Evolutionary conservation across 1,139 yeast genomes (phyloP).

Genomic region (Geotrichum reessii): DNA sequence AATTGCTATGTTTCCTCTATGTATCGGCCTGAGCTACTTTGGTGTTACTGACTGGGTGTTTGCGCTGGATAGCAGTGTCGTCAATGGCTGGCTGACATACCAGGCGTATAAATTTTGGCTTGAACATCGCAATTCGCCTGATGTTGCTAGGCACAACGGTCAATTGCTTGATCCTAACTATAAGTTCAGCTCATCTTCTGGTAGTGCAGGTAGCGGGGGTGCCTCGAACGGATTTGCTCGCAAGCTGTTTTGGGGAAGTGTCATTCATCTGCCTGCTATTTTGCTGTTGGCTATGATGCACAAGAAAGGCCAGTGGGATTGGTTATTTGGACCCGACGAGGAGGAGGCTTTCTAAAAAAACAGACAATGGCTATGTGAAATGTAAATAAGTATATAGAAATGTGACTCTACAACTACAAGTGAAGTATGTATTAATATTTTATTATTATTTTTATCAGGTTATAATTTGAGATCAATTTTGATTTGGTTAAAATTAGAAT

Average conservation of each 20-base stretch:
- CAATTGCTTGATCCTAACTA: conserved; percentile 1
- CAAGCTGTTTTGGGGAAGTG: conserved; percentile 89
- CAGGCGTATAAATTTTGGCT: conserved; percentile 78
- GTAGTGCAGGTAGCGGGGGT: conserved; percentile 18
- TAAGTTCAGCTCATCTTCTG: conserved; percentile 5
- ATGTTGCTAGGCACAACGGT: conserved; percentile 15
- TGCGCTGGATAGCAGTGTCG: conserved; percentile 68
- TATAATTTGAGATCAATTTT: neutral
- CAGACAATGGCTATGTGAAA: neutral
- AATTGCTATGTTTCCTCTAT: conserved; percentile 83
- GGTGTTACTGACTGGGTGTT: conserved; percentile 81
- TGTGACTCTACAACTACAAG: neutral
- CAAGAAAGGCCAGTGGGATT: conserved; percentile 93
- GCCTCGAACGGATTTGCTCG: conserved; percentile 64
- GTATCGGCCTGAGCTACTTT: conserved; percentile 73
- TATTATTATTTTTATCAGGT: neutral
- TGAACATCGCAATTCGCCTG: conserved; percentile 28
- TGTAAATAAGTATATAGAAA: neutral
- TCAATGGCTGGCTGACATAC: conserved; percentile 81
- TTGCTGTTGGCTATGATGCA: conserved; percentile 88
- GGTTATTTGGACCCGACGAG: conserved; percentile 38
- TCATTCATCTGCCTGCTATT: conserved; percentile 88
- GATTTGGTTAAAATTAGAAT: neutral
- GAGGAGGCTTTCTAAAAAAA: conserved; percentile 15
- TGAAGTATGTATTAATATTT: neutral